A percentile compares a stretch with the other conserved stretches of the same genome.
Conservation (phyloP, 495 filamentous ascomycete species). For the Letharia lupina region DNA sequence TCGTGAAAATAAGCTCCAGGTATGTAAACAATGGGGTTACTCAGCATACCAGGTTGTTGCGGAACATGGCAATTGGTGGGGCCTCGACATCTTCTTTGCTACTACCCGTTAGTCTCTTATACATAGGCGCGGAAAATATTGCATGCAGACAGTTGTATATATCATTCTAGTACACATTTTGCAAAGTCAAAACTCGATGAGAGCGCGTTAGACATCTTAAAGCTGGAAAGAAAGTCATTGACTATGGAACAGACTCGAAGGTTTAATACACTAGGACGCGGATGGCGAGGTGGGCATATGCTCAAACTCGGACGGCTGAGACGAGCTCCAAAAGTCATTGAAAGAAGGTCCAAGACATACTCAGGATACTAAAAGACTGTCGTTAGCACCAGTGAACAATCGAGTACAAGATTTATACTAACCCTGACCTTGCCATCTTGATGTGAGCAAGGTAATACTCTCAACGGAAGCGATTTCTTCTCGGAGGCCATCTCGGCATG, state of each 20-base stretch:
- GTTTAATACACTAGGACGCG: not conserved
- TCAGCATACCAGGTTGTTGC: constrained; percentile 44
- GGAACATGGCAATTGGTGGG: constrained; percentile 36
- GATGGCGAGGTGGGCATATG: not conserved
- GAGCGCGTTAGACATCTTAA: not conserved
- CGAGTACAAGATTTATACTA: not conserved
- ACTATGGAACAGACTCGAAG: not conserved
- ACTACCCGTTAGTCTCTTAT: not conserved
- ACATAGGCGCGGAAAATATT: not conserved
- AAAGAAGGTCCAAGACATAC: not conserved
- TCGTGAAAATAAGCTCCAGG: not conserved
- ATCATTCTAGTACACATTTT: too few species aligned
- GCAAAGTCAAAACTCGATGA: too few species aligned
- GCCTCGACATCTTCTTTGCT: constrained; percentile 4
- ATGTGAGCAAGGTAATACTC: constrained; percentile 13
- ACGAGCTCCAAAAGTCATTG: not conserved
- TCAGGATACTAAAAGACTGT: constrained; percentile 2
- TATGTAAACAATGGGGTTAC: not conserved
- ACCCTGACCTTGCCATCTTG: constrained; percentile 17
- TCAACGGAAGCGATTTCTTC: constrained; percentile 4
- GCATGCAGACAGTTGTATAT: not conserved
- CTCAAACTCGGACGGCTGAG: not conserved
- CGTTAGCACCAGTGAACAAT: not conserved
- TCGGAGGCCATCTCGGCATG: not conserved
- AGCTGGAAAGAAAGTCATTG: not conserved